These are phyloP conservation scores for Pestalotiopsis fici DNA, from an alignment of 2,329 filamentous ascomycete species.

Conservation along the genomic window DNA sequence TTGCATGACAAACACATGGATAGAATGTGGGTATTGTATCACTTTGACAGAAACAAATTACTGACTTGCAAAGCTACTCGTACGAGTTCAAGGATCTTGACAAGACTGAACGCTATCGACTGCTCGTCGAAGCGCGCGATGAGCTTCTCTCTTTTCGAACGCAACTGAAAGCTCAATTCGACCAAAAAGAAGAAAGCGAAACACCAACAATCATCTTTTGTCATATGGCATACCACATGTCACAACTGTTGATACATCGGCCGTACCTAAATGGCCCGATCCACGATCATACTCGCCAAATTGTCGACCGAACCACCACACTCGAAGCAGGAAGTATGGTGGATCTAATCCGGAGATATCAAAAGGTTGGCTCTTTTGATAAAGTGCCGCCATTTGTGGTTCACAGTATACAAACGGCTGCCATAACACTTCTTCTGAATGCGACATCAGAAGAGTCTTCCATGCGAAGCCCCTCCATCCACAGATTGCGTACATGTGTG, in stretches of 20 bases:
- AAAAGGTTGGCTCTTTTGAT: not conserved
- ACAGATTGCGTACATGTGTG: not conserved
- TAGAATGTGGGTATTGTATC: not conserved
- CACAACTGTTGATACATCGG: not conserved
- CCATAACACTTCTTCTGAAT: not conserved
- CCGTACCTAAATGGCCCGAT: not conserved
- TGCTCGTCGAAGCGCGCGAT: not conserved
- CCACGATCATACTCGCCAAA: not conserved
- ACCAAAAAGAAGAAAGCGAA: not conserved
- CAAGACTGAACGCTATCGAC: not conserved
- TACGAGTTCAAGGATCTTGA: not conserved
- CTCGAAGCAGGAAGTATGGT: not conserved
- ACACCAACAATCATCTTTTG: not conserved
- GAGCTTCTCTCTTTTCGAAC: not conserved
- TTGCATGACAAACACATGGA: not conserved
- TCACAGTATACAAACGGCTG: not conserved
- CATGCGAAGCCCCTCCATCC: not conserved
- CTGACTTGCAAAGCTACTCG: not conserved
- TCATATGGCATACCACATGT: not conserved
- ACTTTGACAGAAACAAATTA: rapidly evolving
- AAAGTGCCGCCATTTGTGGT: not conserved
- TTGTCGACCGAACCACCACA: not conserved
- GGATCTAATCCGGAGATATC: not conserved
- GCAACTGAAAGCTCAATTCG: not conserved
- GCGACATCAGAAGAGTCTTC: not conserved